These are phyloP conservation scores for Chimonanthus praecox DNA, from an alignment of 164 flowering plant species.

Conservation along the genomic window DNA sequence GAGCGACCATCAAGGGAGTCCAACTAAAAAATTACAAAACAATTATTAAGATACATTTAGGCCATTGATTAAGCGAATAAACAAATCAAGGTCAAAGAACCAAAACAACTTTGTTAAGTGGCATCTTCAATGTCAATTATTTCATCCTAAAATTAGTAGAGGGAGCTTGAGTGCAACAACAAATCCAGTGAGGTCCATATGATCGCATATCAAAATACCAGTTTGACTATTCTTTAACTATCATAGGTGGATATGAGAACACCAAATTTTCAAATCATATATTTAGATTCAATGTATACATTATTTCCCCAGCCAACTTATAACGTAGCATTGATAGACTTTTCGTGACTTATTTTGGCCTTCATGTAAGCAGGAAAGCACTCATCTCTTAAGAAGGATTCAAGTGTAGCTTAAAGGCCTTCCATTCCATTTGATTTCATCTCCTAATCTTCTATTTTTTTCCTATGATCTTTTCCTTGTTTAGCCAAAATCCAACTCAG, in stretches of 20 bases:
- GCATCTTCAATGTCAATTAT: not conserved
- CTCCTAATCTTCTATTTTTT: not conserved
- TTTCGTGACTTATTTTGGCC: not conserved
- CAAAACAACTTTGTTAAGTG: not conserved
- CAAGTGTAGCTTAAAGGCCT: not conserved
- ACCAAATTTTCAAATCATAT: no score
- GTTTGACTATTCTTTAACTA: no score
- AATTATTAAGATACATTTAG: not conserved
- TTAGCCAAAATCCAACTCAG: no score
- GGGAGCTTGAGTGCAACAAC: not conserved
- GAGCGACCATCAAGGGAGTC: slow-evolving; percentile 92
- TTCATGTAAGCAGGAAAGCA: not conserved
- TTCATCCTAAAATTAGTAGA: not conserved
- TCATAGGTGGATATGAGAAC: no score
- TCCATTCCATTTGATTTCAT: not conserved
- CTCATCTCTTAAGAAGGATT: not conserved
- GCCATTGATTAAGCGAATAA: not conserved
- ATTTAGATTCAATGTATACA: no score
- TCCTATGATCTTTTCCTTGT: not conserved
- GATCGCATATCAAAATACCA: no score
- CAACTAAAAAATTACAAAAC: slow-evolving; percentile 38
- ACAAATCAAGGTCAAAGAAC: not conserved
- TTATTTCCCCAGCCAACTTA: no score
- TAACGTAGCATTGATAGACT: no score
- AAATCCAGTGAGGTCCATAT: no score